Conservation (phyloP, 1,284 basidiomycete species). For the Cryptococcus sp. region DNA sequence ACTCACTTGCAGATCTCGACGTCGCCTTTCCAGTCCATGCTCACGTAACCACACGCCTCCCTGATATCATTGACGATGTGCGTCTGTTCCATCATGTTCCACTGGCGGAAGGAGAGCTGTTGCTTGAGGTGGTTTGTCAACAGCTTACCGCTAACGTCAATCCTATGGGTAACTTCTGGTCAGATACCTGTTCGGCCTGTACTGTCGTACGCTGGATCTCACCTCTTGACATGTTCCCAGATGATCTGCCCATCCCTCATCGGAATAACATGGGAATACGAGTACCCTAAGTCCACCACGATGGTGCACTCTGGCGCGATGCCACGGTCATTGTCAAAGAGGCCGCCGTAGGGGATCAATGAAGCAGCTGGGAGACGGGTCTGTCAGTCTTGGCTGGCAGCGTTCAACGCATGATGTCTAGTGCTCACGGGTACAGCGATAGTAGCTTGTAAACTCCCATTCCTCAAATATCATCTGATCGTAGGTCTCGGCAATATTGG, state of each 20-base stretch:
- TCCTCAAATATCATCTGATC: conserved; percentile 95
- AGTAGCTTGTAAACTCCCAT: conserved; percentile 83
- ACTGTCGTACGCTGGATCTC: conserved; percentile 5
- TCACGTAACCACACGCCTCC: conserved; percentile 80
- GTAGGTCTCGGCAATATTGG: conserved; percentile 83
- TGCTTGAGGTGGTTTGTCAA: conserved; percentile 93
- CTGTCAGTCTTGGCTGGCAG: background rate
- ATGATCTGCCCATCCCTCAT: conserved; percentile 69
- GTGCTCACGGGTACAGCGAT: conserved; percentile 71
- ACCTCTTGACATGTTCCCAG: conserved; percentile 79
- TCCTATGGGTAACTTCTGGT: conserved; percentile 53
- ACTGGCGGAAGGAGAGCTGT: conserved; percentile 87
- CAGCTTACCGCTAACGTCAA: conserved; percentile 90
- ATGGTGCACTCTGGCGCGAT: conserved; percentile 70
- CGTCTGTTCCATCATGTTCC: conserved; percentile 97
- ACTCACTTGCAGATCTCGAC: conserved; percentile 74
- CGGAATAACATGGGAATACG: conserved; percentile 88
- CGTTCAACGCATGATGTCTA: background rate
- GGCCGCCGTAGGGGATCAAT: conserved; percentile 65
- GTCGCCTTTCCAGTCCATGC: conserved; percentile 67
- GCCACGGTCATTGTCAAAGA: conserved; percentile 57
- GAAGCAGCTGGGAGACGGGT: conserved; percentile 61
- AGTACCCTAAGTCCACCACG: conserved; percentile 86
- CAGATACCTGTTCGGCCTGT: background rate
- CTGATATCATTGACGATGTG: conserved; percentile 88